These are phyloP conservation scores for Colletotrichum sp. DNA, from an alignment of 2,329 filamentous ascomycete species.

Conservation along the genomic window DNA sequence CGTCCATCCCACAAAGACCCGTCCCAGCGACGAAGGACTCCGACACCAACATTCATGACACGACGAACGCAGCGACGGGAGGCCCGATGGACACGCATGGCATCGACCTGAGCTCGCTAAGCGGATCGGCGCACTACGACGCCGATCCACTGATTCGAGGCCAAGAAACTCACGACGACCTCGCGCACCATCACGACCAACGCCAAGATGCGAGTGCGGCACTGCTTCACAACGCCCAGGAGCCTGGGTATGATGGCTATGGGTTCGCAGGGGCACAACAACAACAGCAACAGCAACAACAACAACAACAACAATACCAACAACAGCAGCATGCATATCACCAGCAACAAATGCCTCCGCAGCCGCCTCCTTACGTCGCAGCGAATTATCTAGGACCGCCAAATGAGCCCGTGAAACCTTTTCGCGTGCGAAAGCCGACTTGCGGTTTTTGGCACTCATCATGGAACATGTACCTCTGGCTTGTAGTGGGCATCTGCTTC, in stretches of 20 bases:
- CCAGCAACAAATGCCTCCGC: neutral
- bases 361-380: neutral
- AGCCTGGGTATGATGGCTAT: neutral
- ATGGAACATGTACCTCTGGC: slow-evolving; percentile 38
- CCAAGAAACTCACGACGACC: neutral
- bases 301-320: neutral
- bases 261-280: neutral
- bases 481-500: slow-evolving; percentile 34
- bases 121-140: slow-evolving; percentile 12
- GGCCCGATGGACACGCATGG: slow-evolving; percentile 14
- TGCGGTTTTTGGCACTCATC: slow-evolving; percentile 37
- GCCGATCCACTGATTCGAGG: neutral
- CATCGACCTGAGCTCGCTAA: slow-evolving; percentile 14
- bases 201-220: slow-evolving; percentile 1
- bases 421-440: neutral
- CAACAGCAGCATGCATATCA: neutral
- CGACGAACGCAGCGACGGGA: neutral
- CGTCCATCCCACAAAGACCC: neutral
- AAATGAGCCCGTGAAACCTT: neutral
- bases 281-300: neutral
- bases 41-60: neutral
- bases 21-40: neutral
- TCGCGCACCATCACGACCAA: neutral
- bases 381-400: neutral
- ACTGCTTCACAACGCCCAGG: slow-evolving; percentile 8